A percentile compares a stretch with the other conserved stretches of the same genome.
phyloP scores from a whole-genome alignment of 2,329 filamentous ascomycete genomes.

The Penicillium sp. region DNA sequence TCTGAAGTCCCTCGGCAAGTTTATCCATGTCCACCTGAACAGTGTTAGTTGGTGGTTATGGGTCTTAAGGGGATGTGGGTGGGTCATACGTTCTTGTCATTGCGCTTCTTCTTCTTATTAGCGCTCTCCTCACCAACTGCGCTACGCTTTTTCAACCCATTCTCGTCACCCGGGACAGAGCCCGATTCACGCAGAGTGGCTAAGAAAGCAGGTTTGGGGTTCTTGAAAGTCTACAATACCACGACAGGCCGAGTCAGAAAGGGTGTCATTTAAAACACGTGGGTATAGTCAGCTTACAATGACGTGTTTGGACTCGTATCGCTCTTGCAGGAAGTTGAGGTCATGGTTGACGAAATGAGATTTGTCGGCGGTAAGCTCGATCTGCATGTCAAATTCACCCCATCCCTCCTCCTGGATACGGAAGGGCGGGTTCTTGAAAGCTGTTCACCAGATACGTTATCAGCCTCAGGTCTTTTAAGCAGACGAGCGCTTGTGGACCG shows the following conservation, averaged over 20 bases:
- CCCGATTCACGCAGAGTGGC: constrained; percentile 79
- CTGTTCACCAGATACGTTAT: constrained; percentile 44
- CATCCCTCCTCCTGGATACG: constrained; percentile 90
- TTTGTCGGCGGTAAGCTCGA: constrained; percentile 83
- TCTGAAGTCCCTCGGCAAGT: constrained; percentile 86
- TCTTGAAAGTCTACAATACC: constrained; percentile 70
- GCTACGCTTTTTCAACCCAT: constrained; percentile 64
- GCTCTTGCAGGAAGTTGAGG: constrained; percentile 80
- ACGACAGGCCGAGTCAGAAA: not conserved
- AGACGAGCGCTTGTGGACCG: not conserved
- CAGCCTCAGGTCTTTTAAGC: not conserved
- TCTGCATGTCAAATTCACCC: constrained; percentile 97
- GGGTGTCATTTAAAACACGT: not conserved
- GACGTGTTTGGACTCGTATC: constrained; percentile 79
- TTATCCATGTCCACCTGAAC: constrained; percentile 84
- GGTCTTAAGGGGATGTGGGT: not conserved
- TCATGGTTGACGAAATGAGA: constrained; percentile 83
- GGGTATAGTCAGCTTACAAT: constrained; percentile 54
- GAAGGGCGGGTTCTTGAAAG: constrained; percentile 83
- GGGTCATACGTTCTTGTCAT: constrained; percentile 57
- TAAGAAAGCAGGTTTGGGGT: constrained; percentile 84
- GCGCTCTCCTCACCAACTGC: constrained; percentile 57
- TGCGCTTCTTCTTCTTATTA: constrained; percentile 80
- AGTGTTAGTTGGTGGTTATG: not conserved
- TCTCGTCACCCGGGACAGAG: constrained; percentile 73